phyloP scores from a whole-genome alignment of 306 rosid species.

The Vicia villosa region DNA sequence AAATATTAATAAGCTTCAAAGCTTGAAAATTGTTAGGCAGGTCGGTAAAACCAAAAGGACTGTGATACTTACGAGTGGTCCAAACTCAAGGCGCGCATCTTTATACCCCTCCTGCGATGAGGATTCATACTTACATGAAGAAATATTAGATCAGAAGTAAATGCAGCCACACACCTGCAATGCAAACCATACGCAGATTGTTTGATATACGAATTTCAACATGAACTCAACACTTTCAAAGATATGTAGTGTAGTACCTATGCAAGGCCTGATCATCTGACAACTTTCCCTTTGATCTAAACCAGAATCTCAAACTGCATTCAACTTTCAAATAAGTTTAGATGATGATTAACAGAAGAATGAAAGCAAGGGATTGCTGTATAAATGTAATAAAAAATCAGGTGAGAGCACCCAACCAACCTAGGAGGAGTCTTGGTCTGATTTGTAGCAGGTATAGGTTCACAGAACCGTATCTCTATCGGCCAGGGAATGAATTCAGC shows the following conservation, averaged over 20 bases:
- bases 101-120: constrained; percentile 65
- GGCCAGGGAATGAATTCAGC: constrained; percentile 84
- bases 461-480: constrained; percentile 93
- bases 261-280: too few species aligned
- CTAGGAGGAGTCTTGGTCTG: constrained; percentile 89
- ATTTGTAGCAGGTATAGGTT: constrained; percentile 70
- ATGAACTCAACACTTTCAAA: neutral
- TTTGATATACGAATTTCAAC: neutral
- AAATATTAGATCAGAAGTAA: constrained; percentile 83
- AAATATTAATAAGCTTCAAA: constrained; percentile 4
- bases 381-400: too few species aligned
- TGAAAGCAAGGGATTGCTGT: too few species aligned
- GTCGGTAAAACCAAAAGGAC: too few species aligned
- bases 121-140: constrained; percentile 76
- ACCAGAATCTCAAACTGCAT: constrained; percentile 87
- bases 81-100: constrained; percentile 58
- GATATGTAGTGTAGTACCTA: constrained; percentile 53
- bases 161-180: constrained; percentile 93
- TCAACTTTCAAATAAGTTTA: constrained; percentile 34
- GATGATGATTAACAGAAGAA: constrained; percentile 18
- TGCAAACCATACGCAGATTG: constrained; percentile 18
- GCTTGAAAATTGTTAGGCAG: constrained; percentile 4
- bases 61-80: too few species aligned
- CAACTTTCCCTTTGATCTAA: constrained; percentile 85
- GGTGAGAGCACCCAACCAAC: constrained; percentile 47